Evolutionary conservation across 2,329 filamentous ascomycete species (phyloP).

Genomic region (Aspergillus fumigatiaffinis): DNA sequence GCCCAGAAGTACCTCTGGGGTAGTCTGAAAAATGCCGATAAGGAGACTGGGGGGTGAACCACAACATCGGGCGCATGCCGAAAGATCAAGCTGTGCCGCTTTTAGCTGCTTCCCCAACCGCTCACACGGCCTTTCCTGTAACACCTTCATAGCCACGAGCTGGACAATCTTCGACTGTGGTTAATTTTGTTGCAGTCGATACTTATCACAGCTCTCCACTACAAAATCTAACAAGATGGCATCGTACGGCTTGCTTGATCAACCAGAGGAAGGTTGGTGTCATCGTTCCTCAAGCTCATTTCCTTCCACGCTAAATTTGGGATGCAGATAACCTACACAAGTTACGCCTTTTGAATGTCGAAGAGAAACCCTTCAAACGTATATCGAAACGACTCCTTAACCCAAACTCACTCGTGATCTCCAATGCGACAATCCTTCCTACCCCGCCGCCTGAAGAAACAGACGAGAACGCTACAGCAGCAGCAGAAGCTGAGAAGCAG

Average conservation of each 20-base stretch:
- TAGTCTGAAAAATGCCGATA: not conserved
- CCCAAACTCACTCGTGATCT: constrained; percentile 61
- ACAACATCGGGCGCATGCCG: not conserved
- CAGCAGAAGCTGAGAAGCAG: constrained; percentile 47
- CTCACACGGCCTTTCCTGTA: constrained; percentile 13
- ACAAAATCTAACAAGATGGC: constrained; percentile 41
- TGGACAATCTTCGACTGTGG: not conserved
- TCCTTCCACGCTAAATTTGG: constrained; percentile 14
- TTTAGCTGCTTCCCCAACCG: constrained; percentile 15
- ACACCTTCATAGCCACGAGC: not conserved
- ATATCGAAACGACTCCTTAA: constrained; percentile 76
- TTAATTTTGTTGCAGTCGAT: not conserved
- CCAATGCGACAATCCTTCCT: constrained; percentile 53
- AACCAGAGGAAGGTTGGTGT: constrained; percentile 53
- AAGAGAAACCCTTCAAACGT: constrained; percentile 88
- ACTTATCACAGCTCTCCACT: not conserved
- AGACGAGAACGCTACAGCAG: constrained; percentile 39
- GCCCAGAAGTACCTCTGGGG: not conserved
- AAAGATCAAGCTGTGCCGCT: not conserved
- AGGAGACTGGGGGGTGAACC: not conserved
- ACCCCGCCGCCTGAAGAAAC: constrained; percentile 64
- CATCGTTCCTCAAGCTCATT: constrained; percentile 1
- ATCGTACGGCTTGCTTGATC: constrained; percentile 65
- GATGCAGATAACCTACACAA: constrained; percentile 74
- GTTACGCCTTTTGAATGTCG: constrained; percentile 77